phyloP scores from a whole-genome alignment of 202 grass and related monocot genomes.

The Elaeis oleifera region DNA sequence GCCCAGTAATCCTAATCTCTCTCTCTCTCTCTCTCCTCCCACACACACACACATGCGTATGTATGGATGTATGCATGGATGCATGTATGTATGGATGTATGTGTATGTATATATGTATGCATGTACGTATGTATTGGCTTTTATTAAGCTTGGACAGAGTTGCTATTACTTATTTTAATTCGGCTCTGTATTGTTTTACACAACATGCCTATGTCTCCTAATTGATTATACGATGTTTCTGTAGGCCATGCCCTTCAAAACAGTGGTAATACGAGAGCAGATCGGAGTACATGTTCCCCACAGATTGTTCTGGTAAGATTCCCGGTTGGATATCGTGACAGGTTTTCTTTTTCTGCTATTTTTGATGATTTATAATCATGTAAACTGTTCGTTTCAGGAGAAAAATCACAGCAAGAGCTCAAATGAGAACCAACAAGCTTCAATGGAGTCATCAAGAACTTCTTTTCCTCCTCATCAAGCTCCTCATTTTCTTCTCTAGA shows the following conservation, averaged over 20 bases:
- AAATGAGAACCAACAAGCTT: conserved; percentile 53
- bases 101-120: no score
- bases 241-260: conserved; percentile 47
- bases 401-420: conserved; percentile 63
- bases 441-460: conserved; percentile 53
- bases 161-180: no score
- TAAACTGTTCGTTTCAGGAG: conserved; percentile 33
- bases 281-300: conserved; percentile 37
- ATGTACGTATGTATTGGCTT: no score
- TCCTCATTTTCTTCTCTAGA: conserved; percentile 85
- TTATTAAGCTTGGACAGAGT: no score
- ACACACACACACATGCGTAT: no score
- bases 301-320: conserved; percentile 64
- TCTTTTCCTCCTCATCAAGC: conserved; percentile 73
- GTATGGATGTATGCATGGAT: no score
- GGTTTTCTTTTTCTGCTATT: conserved; percentile 3
- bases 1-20: no score
- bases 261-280: conserved; percentile 40
- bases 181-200: no score
- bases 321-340: conserved; percentile 1
- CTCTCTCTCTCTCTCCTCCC: no score
- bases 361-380: conserved; percentile 17
- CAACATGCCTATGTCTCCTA: no score
- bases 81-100: no score
- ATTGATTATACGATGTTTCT: conserved; percentile 20